A percentile compares a stretch with the other conserved stretches of the same genome.
Conservation (phyloP, 257 asterid genomes). For the Cruciata laevipes region DNA sequence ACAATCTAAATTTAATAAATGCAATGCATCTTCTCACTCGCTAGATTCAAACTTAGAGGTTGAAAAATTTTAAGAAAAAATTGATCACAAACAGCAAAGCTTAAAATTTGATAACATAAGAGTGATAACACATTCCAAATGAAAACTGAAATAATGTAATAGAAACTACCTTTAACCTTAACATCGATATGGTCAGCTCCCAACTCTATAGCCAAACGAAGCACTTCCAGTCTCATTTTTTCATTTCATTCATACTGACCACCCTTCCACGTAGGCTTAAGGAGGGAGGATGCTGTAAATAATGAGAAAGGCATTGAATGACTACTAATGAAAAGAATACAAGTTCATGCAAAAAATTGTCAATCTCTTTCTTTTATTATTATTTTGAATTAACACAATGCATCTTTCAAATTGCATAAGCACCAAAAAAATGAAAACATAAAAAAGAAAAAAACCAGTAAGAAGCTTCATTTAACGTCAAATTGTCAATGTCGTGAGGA, state of each 20-base stretch:
- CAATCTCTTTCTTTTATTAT: too few relatives aligned
- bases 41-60: too few relatives aligned
- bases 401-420: not conserved
- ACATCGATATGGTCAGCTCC: conserved; percentile 97
- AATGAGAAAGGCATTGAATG: conserved; percentile 4
- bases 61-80: too few relatives aligned
- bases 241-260: conserved; percentile 89
- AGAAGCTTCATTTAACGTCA: not conserved
- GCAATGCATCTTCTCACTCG: not conserved
- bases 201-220: conserved; percentile 77
- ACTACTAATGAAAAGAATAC: not conserved
- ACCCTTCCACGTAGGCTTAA: conserved; percentile 96
- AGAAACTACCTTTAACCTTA: conserved; percentile 70
- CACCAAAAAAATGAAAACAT: not conserved
- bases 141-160: conserved; percentile 9
- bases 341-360: not conserved
- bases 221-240: conserved; percentile 49
- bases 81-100: too few relatives aligned
- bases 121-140: not conserved
- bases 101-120: not conserved
- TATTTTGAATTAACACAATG: too few relatives aligned
- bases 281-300: conserved; percentile 20
- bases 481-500: not conserved
- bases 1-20: not conserved
- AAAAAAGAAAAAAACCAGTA: too few relatives aligned